Percentiles rank a stretch among this genome's conserved stretches.
phyloP scores from a whole-genome alignment of 371 early-diverging fungal genomes.

The Enterospora canceri region DNA sequence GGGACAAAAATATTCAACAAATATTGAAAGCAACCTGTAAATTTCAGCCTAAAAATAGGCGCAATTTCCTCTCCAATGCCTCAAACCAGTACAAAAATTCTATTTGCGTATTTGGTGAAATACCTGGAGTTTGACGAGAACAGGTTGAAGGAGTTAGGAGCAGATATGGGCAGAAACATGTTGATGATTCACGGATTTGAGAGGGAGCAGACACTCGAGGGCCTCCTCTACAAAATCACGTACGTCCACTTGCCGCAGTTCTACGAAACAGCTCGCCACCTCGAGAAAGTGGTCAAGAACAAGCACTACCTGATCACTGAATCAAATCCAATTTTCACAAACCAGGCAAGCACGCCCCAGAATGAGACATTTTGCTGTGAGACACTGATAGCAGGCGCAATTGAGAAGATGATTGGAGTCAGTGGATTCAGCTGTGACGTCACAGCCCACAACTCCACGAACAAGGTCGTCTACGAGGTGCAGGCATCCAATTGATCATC shows the following conservation, averaged over 20 bases:
- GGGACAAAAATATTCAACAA: no score
- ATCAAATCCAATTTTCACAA: no score
- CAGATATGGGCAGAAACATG: constrained; percentile 9
- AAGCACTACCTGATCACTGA: no score
- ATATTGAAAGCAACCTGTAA: no score
- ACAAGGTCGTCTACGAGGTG: constrained; percentile 21
- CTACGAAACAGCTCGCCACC: constrained; percentile 6
- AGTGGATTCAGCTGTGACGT: constrained; percentile 27
- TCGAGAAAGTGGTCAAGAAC: constrained; percentile 8
- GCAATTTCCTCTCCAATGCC: no score
- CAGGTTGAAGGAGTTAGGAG: constrained; percentile 22
- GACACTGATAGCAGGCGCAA: constrained; percentile 21
- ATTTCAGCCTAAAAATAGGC: no score
- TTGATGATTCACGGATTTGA: constrained; percentile 19
- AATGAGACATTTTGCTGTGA: constrained; percentile 31
- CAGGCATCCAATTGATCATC: neutral
- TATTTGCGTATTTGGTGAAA: no score
- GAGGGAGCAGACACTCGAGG: constrained; percentile 20
- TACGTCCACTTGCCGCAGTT: constrained; percentile 21
- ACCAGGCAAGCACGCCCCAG: no score
- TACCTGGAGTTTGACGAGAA: no score
- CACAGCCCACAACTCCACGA: constrained; percentile 14
- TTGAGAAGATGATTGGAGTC: constrained; percentile 18
- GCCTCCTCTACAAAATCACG: constrained; percentile 33
- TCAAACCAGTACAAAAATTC: no score